phyloP scores from a whole-genome alignment of 2,329 filamentous ascomycete species.

The Coleophoma eucalyptorum region DNA sequence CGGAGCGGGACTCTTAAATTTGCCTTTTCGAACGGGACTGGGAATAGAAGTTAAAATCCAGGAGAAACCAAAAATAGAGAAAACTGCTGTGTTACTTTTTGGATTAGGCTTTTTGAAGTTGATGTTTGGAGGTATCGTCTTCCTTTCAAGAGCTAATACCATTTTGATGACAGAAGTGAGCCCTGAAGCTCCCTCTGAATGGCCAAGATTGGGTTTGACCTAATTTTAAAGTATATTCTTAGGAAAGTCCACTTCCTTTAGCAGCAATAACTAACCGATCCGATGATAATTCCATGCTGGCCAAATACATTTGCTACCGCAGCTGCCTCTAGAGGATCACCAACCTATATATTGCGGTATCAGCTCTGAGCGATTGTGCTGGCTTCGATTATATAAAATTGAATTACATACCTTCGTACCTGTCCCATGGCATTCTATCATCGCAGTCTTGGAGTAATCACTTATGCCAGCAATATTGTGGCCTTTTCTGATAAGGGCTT shows the following conservation, averaged over 20 bases:
- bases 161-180: conserved; percentile 4
- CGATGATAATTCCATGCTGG: conserved; percentile 3
- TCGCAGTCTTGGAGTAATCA: conserved; percentile 5
- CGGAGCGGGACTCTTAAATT: background rate
- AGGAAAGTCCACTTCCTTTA: too few relatives aligned
- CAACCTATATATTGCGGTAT: too few relatives aligned
- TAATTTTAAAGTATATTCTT: too few relatives aligned
- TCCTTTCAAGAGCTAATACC: conserved; percentile 13
- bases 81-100: too few relatives aligned
- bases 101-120: conserved; percentile 1
- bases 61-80: too few relatives aligned
- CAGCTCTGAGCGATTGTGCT: too few relatives aligned
- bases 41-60: too few relatives aligned
- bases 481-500: conserved; percentile 7
- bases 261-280: too few relatives aligned
- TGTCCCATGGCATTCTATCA: conserved; percentile 16
- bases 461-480: conserved; percentile 10
- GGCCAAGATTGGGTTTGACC: conserved; percentile 17
- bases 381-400: too few relatives aligned
- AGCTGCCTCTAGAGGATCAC: conserved; percentile 13
- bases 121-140: conserved; percentile 24
- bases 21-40: background rate
- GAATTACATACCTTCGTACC: too few relatives aligned
- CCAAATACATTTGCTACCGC: conserved; percentile 4
- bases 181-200: conserved; percentile 10